Percentiles rank a stretch among this genome's conserved stretches.
Conservation (phyloP, 768 basidiomycete species). For the Suillus variegatus region DNA sequence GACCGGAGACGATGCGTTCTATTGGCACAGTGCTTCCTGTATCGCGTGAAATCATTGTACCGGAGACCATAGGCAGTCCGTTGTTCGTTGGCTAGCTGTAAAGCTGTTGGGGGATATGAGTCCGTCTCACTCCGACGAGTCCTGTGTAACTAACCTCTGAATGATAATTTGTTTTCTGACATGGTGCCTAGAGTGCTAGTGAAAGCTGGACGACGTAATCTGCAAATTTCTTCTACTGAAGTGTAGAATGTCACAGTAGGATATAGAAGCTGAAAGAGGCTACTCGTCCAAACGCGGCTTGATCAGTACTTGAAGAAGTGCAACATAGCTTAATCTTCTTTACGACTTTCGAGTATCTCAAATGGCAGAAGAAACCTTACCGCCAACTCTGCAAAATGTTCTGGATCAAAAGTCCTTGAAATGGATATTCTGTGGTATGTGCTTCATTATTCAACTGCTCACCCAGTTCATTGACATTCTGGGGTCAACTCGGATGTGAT, state of each 20-base stretch:
- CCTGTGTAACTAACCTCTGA: constrained; percentile 37
- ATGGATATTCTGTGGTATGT: constrained; percentile 98
- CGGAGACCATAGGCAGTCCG: constrained; percentile 89
- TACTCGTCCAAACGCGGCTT: constrained; percentile 2
- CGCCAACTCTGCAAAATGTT: constrained; percentile 90
- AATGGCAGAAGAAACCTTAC: constrained; percentile 68
- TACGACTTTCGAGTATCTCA: constrained; percentile 14
- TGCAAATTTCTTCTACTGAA: background rate
- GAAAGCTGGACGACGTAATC: background rate
- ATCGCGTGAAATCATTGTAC: constrained; percentile 85
- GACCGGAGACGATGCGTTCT: constrained; percentile 87
- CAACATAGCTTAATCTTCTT: constrained; percentile 16
- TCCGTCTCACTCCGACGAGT: background rate
- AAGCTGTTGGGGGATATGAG: constrained; percentile 48
- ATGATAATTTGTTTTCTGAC: constrained; percentile 32
- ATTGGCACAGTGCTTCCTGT: constrained; percentile 93
- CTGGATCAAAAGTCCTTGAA: constrained; percentile 91
- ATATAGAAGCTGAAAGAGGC: constrained; percentile 16
- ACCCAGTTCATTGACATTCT: constrained; percentile 5
- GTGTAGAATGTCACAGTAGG: constrained; percentile 18
- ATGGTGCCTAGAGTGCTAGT: constrained; percentile 16
- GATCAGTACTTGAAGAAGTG: constrained; percentile 20
- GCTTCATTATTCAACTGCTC: constrained; percentile 11
- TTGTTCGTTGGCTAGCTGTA: constrained; percentile 85
- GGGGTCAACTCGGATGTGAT: background rate